These are phyloP conservation scores for Metschnikowia picachoensis DNA, from an alignment of 805 yeast species.

Conservation along the genomic window DNA sequence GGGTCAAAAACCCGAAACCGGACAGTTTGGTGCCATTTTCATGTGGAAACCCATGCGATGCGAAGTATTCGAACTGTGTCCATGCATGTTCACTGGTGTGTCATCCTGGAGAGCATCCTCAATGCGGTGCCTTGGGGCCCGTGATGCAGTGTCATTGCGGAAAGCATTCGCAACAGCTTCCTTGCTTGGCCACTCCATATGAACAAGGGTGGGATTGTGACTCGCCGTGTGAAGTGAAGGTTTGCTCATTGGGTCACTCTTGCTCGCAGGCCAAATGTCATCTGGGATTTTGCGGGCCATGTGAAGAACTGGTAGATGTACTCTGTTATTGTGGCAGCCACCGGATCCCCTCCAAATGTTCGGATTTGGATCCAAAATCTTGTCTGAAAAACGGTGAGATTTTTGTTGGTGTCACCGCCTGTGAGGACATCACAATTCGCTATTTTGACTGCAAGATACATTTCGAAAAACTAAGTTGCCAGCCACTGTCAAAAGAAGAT, in stretches of 20 bases:
- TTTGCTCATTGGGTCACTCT: slow-evolving; percentile 65
- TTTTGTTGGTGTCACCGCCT: slow-evolving; percentile 34
- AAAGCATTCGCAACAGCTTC: slow-evolving; percentile 55
- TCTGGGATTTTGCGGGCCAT: slow-evolving; percentile 76
- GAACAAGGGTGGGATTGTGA: slow-evolving; percentile 65
- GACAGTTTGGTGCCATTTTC: slow-evolving; percentile 70
- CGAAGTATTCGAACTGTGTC: slow-evolving; percentile 52
- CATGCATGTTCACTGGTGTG: slow-evolving; percentile 75
- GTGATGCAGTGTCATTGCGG: slow-evolving; percentile 73
- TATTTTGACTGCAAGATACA: slow-evolving; percentile 65
- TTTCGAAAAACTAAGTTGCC: slow-evolving; percentile 48
- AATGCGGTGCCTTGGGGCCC: slow-evolving; percentile 78
- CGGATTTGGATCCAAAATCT: slow-evolving; percentile 36
- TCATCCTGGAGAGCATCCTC: slow-evolving; percentile 87
- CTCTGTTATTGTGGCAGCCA: slow-evolving; percentile 76
- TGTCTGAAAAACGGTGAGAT: slow-evolving; percentile 16
- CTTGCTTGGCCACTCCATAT: slow-evolving; percentile 71
- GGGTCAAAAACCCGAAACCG: slow-evolving; percentile 58
- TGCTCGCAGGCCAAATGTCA: slow-evolving; percentile 63
- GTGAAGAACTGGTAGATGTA: slow-evolving; percentile 46
- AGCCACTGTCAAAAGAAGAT: slow-evolving; percentile 35
- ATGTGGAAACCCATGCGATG: slow-evolving; percentile 81
- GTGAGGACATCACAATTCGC: slow-evolving; percentile 41
- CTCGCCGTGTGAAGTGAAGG: slow-evolving; percentile 51
- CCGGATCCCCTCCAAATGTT: slow-evolving; percentile 40